Evolutionary conservation across 805 yeast genomes (phyloP), one percentile per base, ranked within the genome.

Genomic region (Yarrowia sp.): DNA sequence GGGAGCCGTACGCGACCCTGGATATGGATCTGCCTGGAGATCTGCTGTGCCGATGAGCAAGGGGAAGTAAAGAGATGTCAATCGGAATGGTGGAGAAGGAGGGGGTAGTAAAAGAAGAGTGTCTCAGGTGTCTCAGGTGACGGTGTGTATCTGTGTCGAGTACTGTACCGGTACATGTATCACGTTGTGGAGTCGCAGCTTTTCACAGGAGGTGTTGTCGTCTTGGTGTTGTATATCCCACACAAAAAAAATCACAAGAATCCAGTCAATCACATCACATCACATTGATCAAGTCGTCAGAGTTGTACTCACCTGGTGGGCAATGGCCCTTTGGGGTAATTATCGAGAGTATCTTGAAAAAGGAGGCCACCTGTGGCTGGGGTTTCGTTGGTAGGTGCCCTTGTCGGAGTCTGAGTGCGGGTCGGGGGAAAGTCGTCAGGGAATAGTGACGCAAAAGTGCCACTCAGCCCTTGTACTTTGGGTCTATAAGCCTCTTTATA

Each of bases 301-400:
- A 9, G 38, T 30, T 0, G 36, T 50, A 53, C 60, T 53, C 60
- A 53, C 60, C 60, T 53, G 38, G 60, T 53, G 60, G 60, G 60
- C 60, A 53, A 53, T 53, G 60, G 60, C 60, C 60, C 60, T 53
- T 53, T 53, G 60, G 60, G 46, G 46, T 53, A 53, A 53, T 53
- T 53, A 53, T 53, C 60, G 60, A 53, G 60, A 53, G 60, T 53
- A 53, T 53, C 60, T 53, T 53, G 60, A 39, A 38, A 24, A 34
- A 9, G 42, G 20, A 24, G 43, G 43, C 46, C 60, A 15, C 46
- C 46, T 24, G 60, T 24, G 60, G 46, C 60, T 13, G 19, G 17
- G 30, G 55, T 24, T 24, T 50, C 55, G 46, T 19, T 13, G 7
- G 44, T 39, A 15, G 60, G 30, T 4, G 60, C 36, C 60, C 60